A percentile compares a stretch with the other conserved stretches of the same genome.
phyloP scores from a whole-genome alignment of 2,329 filamentous ascomycete genomes.

The Pyricularia sp. region DNA sequence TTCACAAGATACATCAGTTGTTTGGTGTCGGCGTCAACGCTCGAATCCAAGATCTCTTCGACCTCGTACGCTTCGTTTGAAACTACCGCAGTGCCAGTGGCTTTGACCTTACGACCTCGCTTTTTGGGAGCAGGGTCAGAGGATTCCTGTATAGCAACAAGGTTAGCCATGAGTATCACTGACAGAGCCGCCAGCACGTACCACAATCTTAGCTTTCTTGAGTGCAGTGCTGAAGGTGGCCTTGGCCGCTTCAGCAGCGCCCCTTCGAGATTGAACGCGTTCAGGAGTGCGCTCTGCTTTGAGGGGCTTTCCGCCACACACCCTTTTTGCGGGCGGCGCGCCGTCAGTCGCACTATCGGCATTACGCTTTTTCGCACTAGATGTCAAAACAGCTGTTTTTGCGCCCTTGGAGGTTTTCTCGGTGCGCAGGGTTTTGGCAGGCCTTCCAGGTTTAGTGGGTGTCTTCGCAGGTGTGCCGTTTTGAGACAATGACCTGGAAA shows the following conservation, averaged over 20 bases:
- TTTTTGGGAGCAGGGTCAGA: conserved; percentile 6
- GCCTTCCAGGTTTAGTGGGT: neutral
- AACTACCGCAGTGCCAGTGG: conserved; percentile 5
- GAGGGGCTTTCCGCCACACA: conserved; percentile 6
- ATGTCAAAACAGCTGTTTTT: neutral
- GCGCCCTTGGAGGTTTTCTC: neutral
- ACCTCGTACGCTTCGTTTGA: conserved; percentile 32
- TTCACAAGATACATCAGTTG: conserved; percentile 39
- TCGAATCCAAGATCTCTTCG: conserved; percentile 33
- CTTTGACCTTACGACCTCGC: conserved; percentile 11
- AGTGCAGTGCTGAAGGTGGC: neutral
- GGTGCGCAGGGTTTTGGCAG: neutral
- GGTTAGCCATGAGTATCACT: neutral
- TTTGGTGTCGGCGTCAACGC: conserved; percentile 25
- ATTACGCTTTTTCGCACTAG: conserved; percentile 15
- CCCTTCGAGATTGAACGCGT: neutral
- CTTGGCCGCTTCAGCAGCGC: conserved; percentile 5
- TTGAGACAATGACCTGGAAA: conserved; percentile 1
- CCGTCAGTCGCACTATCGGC: conserved; percentile 6
- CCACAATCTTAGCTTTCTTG: conserved; percentile 1
- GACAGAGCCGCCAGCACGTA: neutral
- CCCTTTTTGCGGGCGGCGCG: conserved; percentile 10
- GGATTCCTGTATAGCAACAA: neutral
- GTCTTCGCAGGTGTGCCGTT: conserved; percentile 6
- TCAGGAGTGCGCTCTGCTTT: neutral